Percentiles rank a stretch among this genome's conserved stretches.
These are phyloP conservation scores for Xylaria acuta DNA, from an alignment of 495 filamentous ascomycete genomes.

Conservation along the genomic window DNA sequence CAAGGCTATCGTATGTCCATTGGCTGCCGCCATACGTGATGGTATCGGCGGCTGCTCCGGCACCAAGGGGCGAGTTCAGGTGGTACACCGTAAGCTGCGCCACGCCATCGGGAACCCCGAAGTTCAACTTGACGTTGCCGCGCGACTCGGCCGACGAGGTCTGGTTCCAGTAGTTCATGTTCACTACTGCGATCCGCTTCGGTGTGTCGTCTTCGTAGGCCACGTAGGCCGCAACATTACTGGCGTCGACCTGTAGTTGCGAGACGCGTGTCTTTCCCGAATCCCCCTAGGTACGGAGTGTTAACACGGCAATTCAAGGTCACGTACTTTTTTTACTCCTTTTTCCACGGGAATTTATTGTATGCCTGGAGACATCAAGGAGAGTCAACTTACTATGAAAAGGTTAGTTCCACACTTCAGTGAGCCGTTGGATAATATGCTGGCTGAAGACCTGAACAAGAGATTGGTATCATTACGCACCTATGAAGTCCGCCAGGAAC, in stretches of 20 bases:
- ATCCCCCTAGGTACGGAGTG: slow-evolving; percentile 17
- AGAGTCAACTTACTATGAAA: slow-evolving; percentile 10
- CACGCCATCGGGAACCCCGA: slow-evolving; percentile 27
- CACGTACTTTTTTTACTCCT: not conserved
- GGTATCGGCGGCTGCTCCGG: slow-evolving; percentile 33
- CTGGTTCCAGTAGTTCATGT: slow-evolving; percentile 42
- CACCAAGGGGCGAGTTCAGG: slow-evolving; percentile 37
- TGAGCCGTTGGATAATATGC: not conserved
- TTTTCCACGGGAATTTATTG: not conserved
- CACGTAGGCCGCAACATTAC: slow-evolving; percentile 34
- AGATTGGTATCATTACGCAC: slow-evolving; percentile 1
- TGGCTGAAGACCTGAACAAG: not conserved
- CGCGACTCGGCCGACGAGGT: slow-evolving; percentile 32
- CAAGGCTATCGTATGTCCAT: slow-evolving; percentile 40
- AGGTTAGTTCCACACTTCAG: not conserved
- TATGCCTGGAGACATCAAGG: not conserved
- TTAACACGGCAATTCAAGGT: not conserved
- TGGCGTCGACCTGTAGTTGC: slow-evolving; percentile 26
- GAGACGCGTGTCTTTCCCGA: slow-evolving; percentile 37
- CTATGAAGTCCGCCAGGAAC: slow-evolving; percentile 40
- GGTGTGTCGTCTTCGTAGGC: slow-evolving; percentile 34
- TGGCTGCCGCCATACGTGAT: slow-evolving; percentile 43
- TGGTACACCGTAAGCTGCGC: slow-evolving; percentile 31
- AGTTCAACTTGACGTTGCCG: slow-evolving; percentile 28
- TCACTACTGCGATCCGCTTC: slow-evolving; percentile 36